Percentiles rank a stretch among this genome's conserved stretches.
phyloP scores from a whole-genome alignment of 371 early-diverging fungal species.

The Mucor lusitanicus region DNA sequence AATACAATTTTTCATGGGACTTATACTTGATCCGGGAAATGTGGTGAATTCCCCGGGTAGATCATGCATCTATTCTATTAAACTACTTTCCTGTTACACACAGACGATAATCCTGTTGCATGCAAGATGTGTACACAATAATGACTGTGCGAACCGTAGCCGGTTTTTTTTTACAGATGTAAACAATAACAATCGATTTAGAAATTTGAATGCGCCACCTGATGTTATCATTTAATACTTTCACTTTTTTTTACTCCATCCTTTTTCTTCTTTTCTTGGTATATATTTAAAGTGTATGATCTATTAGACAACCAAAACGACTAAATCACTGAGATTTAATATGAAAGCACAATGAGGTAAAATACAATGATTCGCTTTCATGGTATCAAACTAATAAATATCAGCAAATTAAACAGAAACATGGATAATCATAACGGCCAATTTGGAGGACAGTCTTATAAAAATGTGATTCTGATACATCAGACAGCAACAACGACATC shows the following conservation, averaged over 20 bases:
- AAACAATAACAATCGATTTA: background rate
- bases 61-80: background rate
- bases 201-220: background rate
- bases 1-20: background rate
- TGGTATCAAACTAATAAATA: background rate
- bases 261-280: background rate
- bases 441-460: background rate
- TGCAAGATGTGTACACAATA: background rate
- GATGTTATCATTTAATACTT: background rate
- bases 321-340: background rate
- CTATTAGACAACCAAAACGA: background rate
- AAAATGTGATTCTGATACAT: background rate
- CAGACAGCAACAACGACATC: background rate
- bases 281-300: background rate
- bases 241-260: too few relatives aligned
- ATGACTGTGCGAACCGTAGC: background rate
- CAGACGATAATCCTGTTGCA: background rate
- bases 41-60: background rate
- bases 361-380: background rate
- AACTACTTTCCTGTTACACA: background rate
- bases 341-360: background rate
- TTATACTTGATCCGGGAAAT: background rate
- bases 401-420: background rate
- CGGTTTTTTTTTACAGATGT: background rate
- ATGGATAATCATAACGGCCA: background rate